These are phyloP conservation scores for Tagetes erecta DNA, from an alignment of 129 eudicot species.

Conservation along the genomic window DNA sequence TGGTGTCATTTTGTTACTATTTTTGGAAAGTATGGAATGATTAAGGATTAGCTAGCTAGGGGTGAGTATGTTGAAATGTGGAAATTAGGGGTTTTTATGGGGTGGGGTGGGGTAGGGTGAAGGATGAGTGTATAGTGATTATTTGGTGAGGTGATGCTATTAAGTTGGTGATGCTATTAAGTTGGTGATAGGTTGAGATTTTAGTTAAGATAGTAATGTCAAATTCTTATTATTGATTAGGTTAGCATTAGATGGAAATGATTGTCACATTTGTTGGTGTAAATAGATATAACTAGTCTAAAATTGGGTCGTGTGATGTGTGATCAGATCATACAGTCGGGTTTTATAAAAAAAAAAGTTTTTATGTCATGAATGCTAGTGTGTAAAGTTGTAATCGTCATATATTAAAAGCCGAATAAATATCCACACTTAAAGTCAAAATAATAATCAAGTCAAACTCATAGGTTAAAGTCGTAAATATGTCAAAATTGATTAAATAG, in stretches of 20 bases:
- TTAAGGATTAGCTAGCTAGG: not conserved
- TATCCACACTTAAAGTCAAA: no score
- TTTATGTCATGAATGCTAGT: no score
- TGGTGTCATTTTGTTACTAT: constrained; percentile 18
- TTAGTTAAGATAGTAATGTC: constrained; percentile 22
- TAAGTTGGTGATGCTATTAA: constrained; percentile 31
- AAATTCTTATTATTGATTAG: not conserved
- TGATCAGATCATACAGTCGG: no score
- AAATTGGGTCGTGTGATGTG: no score
- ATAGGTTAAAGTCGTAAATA: no score
- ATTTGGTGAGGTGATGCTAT: constrained; percentile 35
- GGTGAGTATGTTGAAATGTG: constrained; percentile 9
- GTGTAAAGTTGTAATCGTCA: no score
- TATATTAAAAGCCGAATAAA: no score
- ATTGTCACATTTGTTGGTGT: not conserved
- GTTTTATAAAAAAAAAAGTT: no score
- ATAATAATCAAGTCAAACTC: no score
- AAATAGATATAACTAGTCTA: no score
- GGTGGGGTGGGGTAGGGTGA: not conserved
- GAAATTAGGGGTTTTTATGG: constrained; percentile 5
- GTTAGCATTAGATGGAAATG: not conserved
- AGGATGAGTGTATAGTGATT: constrained; percentile 14
- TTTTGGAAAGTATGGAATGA: not conserved
- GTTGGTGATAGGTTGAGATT: constrained; percentile 38
- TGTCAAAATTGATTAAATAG: no score